Evolutionary conservation across 1,284 basidiomycete species (phyloP).

Genomic region (Heterobasidion occidentale): DNA sequence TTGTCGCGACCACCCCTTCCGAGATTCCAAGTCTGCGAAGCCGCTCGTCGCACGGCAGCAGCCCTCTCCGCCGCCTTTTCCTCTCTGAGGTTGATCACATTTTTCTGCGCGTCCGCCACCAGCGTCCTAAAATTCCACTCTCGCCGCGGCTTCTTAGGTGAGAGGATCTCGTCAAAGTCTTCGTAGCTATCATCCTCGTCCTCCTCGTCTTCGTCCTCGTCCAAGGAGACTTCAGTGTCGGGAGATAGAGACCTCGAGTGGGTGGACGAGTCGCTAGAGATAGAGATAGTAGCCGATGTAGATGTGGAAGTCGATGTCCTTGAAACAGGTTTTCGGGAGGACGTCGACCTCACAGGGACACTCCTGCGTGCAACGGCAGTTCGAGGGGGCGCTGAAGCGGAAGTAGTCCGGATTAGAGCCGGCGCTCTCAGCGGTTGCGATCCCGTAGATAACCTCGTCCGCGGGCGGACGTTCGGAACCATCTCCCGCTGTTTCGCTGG

Average conservation of each 20-base stretch:
- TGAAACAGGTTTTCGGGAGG: background rate
- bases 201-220: background rate
- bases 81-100: slow-evolving; percentile 29
- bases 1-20: background rate
- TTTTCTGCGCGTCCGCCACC: slow-evolving; percentile 34
- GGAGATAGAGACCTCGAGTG: background rate
- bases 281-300: background rate
- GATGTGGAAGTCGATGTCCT: background rate
- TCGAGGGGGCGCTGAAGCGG: background rate
- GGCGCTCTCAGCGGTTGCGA: background rate
- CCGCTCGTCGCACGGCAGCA: too few species aligned
- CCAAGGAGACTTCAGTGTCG: background rate
- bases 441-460: background rate
- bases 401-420: background rate
- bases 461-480: background rate
- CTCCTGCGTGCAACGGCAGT: background rate
- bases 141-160: background rate
- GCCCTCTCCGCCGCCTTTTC: slow-evolving; percentile 8
- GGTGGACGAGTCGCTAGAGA: background rate
- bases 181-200: background rate
- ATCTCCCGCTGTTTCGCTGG: background rate
- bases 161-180: background rate
- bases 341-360: background rate
- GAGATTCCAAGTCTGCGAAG: slow-evolving; percentile 1
- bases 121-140: slow-evolving; percentile 22